Base-by-base conservation (phyloP, 257 asterid species). In the Vinca minor region DNA sequence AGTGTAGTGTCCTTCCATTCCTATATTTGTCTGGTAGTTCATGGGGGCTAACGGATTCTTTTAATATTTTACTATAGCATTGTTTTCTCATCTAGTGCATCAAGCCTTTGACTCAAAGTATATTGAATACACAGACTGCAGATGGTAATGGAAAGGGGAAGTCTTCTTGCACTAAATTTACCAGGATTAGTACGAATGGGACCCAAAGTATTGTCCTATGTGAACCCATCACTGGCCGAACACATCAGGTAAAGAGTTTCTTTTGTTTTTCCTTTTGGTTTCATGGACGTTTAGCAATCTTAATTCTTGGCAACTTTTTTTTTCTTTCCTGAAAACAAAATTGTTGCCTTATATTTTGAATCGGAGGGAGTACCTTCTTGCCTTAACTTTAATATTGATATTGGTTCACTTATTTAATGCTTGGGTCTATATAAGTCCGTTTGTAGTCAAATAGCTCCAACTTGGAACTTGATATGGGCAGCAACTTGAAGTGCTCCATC, bases 141-240 rank as follows among this genome's bases (percentile, higher is more conserved):
- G 78, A 72, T 58, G 78, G 74, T 65, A 46, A 60, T 60, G 54
- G 23, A 26, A 76, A 89, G 65, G 96, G 98, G 67, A 93, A 93
- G 81, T 38, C 83, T 42, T 87, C 98, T 69, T 85, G 91, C 76
- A 93, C 98, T 3, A 87, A 87, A 78, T 93, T 93, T 81, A 84
- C 91, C 47, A 82, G 96, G 84, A 82, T 89, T 59, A 76, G 84
- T 73, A 89, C 98, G n/a, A 74, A 93, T 63, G 97, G 90, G 68
- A 80, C 78, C 57, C 86, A 93, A 21, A 93, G 98, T 77, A 73
- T 86, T 12, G 95, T 93, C 62, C 76, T 80, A 71, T 89, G 98
- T 57, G 85, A 87, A 75, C 98, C 98, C 23, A 59, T 87, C 59
- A 87, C 97, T 31, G 98, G 98, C 49, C 84, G 98, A 81, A 87